These are phyloP conservation scores for Dioscorea cayenensis DNA, from an alignment of 116 monocot species.

Conservation along the genomic window DNA sequence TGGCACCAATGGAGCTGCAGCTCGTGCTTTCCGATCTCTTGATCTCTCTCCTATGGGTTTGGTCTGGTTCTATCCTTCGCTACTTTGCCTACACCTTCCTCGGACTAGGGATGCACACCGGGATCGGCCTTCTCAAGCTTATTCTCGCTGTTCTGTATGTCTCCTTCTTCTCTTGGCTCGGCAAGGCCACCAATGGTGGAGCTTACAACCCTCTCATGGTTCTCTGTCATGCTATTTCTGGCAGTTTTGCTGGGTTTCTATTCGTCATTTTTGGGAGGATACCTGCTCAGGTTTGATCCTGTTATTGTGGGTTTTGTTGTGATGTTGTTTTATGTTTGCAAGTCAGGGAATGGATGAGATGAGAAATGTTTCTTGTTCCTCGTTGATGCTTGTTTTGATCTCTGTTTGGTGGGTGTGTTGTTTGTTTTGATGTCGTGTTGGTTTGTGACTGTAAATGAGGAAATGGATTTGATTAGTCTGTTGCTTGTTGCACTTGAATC, in stretches of 20 bases:
- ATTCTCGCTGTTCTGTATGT: background rate
- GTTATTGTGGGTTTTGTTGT: background rate
- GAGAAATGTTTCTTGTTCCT: no score
- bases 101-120: background rate
- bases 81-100: background rate
- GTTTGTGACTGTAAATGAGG: no score
- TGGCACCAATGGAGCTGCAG: conserved; percentile 1
- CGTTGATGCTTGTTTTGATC: no score
- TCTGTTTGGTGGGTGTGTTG: no score
- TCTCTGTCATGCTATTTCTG: background rate
- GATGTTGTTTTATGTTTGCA: no score
- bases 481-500: no score
- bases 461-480: no score
- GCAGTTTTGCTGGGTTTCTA: background rate
- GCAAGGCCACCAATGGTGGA: background rate
- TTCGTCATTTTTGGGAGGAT: background rate
- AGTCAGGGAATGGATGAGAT: no score
- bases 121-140: background rate
- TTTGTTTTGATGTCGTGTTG: no score
- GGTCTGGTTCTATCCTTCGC: background rate
- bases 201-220: conserved; percentile 5
- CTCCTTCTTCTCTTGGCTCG: conserved; percentile 5
- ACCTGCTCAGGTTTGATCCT: conserved; percentile 2
- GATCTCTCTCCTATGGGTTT: background rate
- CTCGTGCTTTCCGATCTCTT: background rate